Evolutionary conservation across 2,329 filamentous ascomycete genomes (phyloP).

Genomic region (Claviceps sp.): DNA sequence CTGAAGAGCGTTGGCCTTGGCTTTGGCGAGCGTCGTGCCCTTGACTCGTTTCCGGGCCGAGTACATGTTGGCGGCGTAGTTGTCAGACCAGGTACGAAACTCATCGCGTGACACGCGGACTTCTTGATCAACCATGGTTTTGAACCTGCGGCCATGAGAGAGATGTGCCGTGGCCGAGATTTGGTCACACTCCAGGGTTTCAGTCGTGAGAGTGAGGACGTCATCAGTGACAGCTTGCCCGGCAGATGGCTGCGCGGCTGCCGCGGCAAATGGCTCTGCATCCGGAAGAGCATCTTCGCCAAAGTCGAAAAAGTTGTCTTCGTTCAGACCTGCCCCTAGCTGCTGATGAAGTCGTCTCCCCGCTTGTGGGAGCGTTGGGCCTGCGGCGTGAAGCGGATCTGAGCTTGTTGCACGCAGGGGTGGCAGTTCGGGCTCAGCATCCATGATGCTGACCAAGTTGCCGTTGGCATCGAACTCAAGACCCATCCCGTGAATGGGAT

Average conservation of each 20-base stretch:
- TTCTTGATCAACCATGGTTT: slow-evolving; percentile 18
- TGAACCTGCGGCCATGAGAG: slow-evolving; percentile 13
- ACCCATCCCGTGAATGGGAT: slow-evolving; percentile 25
- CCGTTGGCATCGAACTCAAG: slow-evolving; percentile 39
- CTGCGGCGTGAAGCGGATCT: slow-evolving; percentile 2
- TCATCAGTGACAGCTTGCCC: slow-evolving; percentile 6
- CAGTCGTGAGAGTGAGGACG: slow-evolving; percentile 10
- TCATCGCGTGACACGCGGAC: slow-evolving; percentile 23
- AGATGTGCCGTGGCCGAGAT: slow-evolving; percentile 11
- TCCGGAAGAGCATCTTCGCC: slow-evolving; percentile 26
- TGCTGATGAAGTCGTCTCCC: not conserved
- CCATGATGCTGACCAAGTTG: slow-evolving; percentile 29
- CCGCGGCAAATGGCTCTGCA: slow-evolving; percentile 21
- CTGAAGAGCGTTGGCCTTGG: slow-evolving; percentile 23
- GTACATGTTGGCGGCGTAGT: slow-evolving; percentile 44
- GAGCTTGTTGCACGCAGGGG: slow-evolving; percentile 13
- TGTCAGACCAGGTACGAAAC: slow-evolving; percentile 26
- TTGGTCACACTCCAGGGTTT: slow-evolving; percentile 11
- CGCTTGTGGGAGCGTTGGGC: not conserved
- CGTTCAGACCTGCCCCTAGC: not conserved
- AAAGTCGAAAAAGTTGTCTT: slow-evolving; percentile 19
- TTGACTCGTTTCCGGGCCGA: slow-evolving; percentile 14
- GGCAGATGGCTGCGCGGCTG: slow-evolving; percentile 6
- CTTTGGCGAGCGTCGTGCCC: slow-evolving; percentile 19
- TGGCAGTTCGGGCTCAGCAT: slow-evolving; percentile 32